Percentiles rank a stretch among this genome's conserved stretches.
Conservation (phyloP, 2,329 filamentous ascomycete genomes). For the Monilinia vaccinii-corymbosi region DNA sequence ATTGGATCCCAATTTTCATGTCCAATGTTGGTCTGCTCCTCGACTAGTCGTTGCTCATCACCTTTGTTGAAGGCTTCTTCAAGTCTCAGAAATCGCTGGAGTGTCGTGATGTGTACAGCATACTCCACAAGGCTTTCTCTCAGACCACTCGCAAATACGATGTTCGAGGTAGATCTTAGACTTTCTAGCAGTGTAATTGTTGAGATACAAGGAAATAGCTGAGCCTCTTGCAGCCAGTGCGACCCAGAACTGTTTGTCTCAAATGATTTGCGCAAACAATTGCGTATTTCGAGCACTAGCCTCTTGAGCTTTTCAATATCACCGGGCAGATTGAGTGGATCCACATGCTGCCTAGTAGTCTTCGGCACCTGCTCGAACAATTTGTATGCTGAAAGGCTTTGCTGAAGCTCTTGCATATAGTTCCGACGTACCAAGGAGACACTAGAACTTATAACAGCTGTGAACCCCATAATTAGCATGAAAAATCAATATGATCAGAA, state of each 20-base stretch:
- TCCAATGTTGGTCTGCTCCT: conserved; percentile 34
- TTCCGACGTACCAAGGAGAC: conserved; percentile 30
- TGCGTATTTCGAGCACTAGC: neutral
- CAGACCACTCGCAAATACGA: conserved; percentile 29
- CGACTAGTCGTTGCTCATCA: conserved; percentile 27
- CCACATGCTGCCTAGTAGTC: neutral
- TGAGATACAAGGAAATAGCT: conserved; percentile 36
- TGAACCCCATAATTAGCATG: neutral
- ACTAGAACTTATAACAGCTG: neutral
- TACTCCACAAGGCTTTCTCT: conserved; percentile 33
- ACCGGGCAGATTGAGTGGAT: neutral
- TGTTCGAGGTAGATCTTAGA: conserved; percentile 29
- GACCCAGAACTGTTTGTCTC: neutral
- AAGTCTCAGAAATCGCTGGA: conserved; percentile 38
- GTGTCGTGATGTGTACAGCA: conserved; percentile 32
- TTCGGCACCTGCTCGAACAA: neutral
- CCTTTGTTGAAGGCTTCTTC: conserved; percentile 29
- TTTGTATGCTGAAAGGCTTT: conserved; percentile 30
- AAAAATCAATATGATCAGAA: too few species aligned
- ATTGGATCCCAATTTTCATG: conserved; percentile 31
- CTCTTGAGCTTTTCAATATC: conserved; percentile 4
- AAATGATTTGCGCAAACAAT: conserved; percentile 9
- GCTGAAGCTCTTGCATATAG: conserved; percentile 32
- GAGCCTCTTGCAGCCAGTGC: conserved; percentile 32
- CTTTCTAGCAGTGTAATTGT: conserved; percentile 35